Percentiles rank a stretch among this genome's conserved stretches.
Conservation (phyloP, 2,329 filamentous ascomycete species). For the Zopfia rhizophila region DNA sequence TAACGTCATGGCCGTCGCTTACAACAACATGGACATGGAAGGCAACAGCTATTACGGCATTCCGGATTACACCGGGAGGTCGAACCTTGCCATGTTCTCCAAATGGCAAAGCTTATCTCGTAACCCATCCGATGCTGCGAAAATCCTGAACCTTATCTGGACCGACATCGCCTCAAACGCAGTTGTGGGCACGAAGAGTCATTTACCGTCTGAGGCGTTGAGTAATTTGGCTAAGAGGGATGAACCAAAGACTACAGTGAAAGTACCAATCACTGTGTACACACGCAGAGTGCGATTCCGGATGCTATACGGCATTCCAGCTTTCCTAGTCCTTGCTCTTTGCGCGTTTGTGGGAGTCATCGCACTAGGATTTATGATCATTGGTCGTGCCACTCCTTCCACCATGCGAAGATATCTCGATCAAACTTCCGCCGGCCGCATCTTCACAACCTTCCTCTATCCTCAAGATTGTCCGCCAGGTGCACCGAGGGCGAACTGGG, state of each 20-base stretch:
- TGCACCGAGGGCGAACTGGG: slow-evolving; percentile 13
- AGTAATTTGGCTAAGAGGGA: slow-evolving; percentile 18
- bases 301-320: slow-evolving; percentile 47
- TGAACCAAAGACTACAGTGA: slow-evolving; percentile 2
- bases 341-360: slow-evolving; percentile 6
- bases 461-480: slow-evolving; percentile 19
- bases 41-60: slow-evolving; percentile 7
- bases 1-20: slow-evolving; percentile 32
- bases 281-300: slow-evolving; percentile 45
- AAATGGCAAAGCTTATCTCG: slow-evolving; percentile 54
- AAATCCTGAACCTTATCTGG: slow-evolving; percentile 58
- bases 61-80: slow-evolving; percentile 48
- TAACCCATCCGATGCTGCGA: slow-evolving; percentile 34
- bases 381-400: slow-evolving; percentile 17
- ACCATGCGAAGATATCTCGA: slow-evolving; percentile 20
- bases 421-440: slow-evolving; percentile 21
- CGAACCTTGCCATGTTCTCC: slow-evolving; percentile 54
- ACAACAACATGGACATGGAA: slow-evolving; percentile 18
- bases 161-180: slow-evolving; percentile 58
- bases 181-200: slow-evolving; percentile 52
- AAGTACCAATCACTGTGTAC: slow-evolving; percentile 37
- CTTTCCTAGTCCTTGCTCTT: slow-evolving; percentile 26
- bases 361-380: slow-evolving; percentile 10
- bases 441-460: slow-evolving; percentile 22
- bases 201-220: slow-evolving; percentile 10